Evolutionary conservation across 352 stramenopile genomes (phyloP).

Genomic region (Phytophthora melonis): DNA sequence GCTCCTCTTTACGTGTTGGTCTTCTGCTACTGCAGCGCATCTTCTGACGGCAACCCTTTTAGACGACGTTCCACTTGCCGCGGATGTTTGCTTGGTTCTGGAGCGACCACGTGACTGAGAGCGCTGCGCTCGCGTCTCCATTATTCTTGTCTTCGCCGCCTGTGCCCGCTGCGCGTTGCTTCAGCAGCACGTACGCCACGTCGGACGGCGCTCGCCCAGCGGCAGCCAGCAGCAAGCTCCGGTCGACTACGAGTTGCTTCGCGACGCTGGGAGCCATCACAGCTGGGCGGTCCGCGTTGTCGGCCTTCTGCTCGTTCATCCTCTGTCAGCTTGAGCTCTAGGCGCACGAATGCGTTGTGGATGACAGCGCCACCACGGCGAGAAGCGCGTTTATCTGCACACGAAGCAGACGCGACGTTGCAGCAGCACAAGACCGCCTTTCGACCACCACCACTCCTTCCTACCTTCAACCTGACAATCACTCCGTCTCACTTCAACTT

Average conservation of each 20-base stretch:
- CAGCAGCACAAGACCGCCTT: background rate
- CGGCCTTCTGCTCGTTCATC: background rate
- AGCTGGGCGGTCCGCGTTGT: background rate
- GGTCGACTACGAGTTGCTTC: background rate
- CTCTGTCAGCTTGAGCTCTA: background rate
- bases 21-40: too few species aligned
- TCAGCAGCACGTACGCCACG: conserved; percentile 11
- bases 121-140: background rate
- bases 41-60: background rate
- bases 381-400: conserved; percentile 6
- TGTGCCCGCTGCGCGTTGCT: background rate
- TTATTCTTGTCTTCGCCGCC: background rate
- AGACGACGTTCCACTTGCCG: conserved; percentile 15
- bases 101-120: conserved; percentile 14
- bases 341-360: conserved; percentile 1
- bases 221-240: conserved; percentile 10
- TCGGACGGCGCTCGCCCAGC: conserved; percentile 5
- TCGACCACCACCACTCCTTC: background rate
- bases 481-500: conserved; percentile 23
- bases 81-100: conserved; percentile 13
- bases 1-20: background rate
- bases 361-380: background rate
- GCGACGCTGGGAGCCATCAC: conserved; percentile 4
- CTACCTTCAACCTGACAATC: background rate
- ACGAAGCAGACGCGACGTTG: background rate